Conservation (phyloP, 192 early-diverging fungal genomes). For the Tieghemiomyces parasiticus region DNA sequence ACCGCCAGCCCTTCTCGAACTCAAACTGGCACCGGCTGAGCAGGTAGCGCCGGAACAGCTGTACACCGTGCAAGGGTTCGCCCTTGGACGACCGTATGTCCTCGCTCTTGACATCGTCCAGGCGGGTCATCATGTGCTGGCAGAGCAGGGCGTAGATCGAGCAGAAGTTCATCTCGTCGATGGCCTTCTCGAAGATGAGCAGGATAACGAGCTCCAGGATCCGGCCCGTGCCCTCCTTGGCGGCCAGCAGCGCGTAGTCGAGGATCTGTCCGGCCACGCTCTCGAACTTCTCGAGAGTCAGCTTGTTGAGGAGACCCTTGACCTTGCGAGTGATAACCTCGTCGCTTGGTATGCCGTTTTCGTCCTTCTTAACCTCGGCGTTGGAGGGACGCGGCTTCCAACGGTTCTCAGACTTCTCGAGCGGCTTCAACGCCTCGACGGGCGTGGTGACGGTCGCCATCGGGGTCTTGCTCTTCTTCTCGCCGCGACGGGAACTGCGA, state of each 20-base stretch:
- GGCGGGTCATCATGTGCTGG: constrained; percentile 53
- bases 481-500: constrained; percentile 9
- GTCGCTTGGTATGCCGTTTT: constrained; percentile 24
- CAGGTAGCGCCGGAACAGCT: constrained; percentile 80
- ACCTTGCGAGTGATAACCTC: constrained; percentile 65
- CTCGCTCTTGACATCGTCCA: constrained; percentile 42
- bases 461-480: constrained; percentile 1
- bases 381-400: constrained; percentile 49
- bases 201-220: constrained; percentile 71
- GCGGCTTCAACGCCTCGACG: constrained; percentile 49
- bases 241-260: constrained; percentile 52
- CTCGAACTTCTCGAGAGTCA: constrained; percentile 92
- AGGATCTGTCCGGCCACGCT: constrained; percentile 70
- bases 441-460: not conserved
- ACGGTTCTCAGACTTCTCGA: constrained; percentile 68
- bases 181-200: constrained; percentile 87
- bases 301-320: constrained; percentile 87
- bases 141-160: constrained; percentile 83
- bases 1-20: constrained; percentile 83
- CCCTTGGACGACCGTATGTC: constrained; percentile 38
- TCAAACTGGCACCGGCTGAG: constrained; percentile 91
- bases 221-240: constrained; percentile 45
- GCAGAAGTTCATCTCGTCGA: constrained; percentile 86
- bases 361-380: constrained; percentile 29
- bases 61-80: constrained; percentile 33